Base-by-base conservation (phyloP, 164 flowering plant species). In the Saururus chinensis region DNA sequence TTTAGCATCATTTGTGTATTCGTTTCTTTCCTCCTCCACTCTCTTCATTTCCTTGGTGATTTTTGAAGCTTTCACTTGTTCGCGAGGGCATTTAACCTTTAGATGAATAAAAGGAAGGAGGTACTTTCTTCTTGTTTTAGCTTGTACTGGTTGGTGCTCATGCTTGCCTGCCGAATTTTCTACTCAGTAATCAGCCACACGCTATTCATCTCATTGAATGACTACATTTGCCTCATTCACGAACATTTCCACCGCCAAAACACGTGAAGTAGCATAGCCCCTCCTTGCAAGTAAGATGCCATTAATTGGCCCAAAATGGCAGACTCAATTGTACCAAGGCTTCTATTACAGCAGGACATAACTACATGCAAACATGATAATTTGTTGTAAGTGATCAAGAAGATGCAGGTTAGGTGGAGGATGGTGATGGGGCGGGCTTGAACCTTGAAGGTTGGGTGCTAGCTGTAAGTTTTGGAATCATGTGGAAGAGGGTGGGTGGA, bases 1-100 rank as follows among this genome's bases (percentile, higher is more conserved):
- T 71, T 75, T 69, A 69, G 73, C 24, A 54, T 65, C 53, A 68
- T 72, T 67, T 71, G 76, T 60, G 76, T 70, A 70, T 75, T 74
- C 78, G 17, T 45, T 45, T 45, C 49, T 45, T 45, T 12, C 17
- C 17, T 45, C 14, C 4, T 45, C 14, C 0, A 41, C 45, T 41
- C 11, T 8, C 12, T 41, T 41, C 45, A 41, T 41, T 41, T 41
- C 11, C 14, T 23, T 69, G 25, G 51, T 74, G 58, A 65, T 67
- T 74, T 64, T 59, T 68, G 76, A 66, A 51, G 59, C 51, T 64
- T 53, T 61, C 37, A 55, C 30, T 55, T 55, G 63, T 67, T 58
- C 69, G 74, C 58, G 64, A 59, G 26, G 62, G 68, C 70, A 73
- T 68, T 71, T 75, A 58, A 67, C 64, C 61, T 56, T 42, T 52